Evolutionary conservation across 1,139 yeast species (phyloP), one percentile per base, ranked within the genome.

Genomic region (Debaryomyces psychrophilus): DNA sequence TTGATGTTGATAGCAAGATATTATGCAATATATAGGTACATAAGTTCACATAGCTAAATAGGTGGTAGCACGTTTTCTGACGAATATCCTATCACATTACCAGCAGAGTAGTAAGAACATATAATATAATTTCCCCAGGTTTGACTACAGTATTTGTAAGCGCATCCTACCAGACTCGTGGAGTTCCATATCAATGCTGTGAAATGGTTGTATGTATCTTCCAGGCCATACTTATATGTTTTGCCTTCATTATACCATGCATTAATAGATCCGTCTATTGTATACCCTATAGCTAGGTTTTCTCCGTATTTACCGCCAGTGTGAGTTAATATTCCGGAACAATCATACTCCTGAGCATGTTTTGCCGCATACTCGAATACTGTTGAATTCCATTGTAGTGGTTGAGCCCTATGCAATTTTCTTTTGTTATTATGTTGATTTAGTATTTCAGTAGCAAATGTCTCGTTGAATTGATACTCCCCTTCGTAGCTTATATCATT

Each of bases 51-150:
- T 22, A 27, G 25, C 36, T 49, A 44, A 29, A 45, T 31, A 22
- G 44, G 46, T 12, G 66, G 69, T 47, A 69, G 62, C 2, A 70
- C 71, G 48, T 70, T 70, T 28, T 47, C 41, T 4, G 50, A 35
- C 7, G 58, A 58, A 3, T 53, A 45, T 0, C 77, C 82, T 44
- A 77, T 65, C 31, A 78, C 66, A 65, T 85, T 85, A 44, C 92
- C 92, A 26, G 80, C 75, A n/a, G 81, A 76, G 53, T 70, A 64
- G 63, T 84, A 85, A 41, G 80, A 76, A 65, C 90, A 85, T 29
- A 83, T 75, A 45, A 83, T 69, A 64, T 82, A 84, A 44, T 68
- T 66, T 22, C 82, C 81, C 76, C 80, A 79, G 45, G 66, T 68
- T 23, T 66, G 57, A 49, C 73, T 75, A 46, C 79, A 73, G 48